Conservation (phyloP, 768 basidiomycete genomes). For the Kwoniella sp. region DNA sequence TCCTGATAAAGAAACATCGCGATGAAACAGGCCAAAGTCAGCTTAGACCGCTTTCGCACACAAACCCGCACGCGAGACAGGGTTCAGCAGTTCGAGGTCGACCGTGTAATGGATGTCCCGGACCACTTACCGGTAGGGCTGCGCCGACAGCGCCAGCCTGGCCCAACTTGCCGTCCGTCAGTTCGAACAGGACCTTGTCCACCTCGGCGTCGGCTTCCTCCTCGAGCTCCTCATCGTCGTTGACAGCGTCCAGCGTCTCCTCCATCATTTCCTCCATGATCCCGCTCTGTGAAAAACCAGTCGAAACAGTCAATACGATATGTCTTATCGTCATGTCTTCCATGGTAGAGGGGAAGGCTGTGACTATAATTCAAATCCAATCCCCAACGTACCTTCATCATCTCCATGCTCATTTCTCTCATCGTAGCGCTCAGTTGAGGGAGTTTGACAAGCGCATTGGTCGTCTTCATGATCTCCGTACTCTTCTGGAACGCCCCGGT, state of each 20-base stretch:
- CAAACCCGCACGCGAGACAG: background rate
- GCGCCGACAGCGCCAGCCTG: constrained; percentile 72
- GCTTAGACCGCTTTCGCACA: background rate
- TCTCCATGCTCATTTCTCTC: constrained; percentile 99
- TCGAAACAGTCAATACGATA: background rate
- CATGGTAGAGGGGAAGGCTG: background rate
- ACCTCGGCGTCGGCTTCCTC: constrained; percentile 97
- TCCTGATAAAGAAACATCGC: constrained; percentile 60
- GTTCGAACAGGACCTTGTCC: constrained; percentile 90
- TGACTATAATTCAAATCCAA: background rate
- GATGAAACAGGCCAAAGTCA: background rate
- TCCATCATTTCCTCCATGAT: constrained; percentile 98
- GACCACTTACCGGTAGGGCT: constrained; percentile 73
- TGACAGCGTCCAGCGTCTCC: constrained; percentile 77
- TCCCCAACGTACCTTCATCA: constrained; percentile 82
- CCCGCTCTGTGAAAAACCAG: constrained; percentile 68
- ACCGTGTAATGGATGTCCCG: background rate
- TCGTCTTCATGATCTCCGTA: constrained; percentile 97
- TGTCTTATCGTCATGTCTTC: background rate
- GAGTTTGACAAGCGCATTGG: constrained; percentile 86
- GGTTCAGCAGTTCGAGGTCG: constrained; percentile 10
- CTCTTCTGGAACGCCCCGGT: constrained; percentile 98
- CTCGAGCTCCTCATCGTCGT: constrained; percentile 91
- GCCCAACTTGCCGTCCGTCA: constrained; percentile 95
- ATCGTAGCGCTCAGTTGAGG: constrained; percentile 90